Evolutionary conservation across 1,284 basidiomycete species (phyloP).

Genomic region (Peniophora sp.): DNA sequence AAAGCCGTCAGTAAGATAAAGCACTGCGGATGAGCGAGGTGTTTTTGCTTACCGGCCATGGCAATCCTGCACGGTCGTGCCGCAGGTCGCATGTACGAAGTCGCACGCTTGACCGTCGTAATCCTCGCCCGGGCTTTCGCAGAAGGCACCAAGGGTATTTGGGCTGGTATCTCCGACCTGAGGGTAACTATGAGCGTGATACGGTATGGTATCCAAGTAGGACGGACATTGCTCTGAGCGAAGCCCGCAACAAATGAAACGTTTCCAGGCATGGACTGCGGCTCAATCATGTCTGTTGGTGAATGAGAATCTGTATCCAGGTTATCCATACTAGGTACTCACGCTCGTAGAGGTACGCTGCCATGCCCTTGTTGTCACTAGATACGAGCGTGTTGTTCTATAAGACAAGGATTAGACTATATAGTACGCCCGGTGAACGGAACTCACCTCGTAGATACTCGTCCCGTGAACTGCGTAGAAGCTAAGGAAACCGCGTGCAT

Average conservation of each 20-base stretch:
- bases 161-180: slow-evolving; percentile 75
- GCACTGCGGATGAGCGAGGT: background rate
- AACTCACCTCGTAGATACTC: slow-evolving; percentile 57
- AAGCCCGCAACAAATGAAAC: slow-evolving; percentile 71
- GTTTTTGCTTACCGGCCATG: slow-evolving; percentile 50
- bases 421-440: background rate
- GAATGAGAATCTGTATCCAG: background rate
- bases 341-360: slow-evolving; percentile 72
- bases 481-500: slow-evolving; percentile 57
- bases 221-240: slow-evolving; percentile 44
- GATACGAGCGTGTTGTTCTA: slow-evolving; percentile 76
- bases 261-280: slow-evolving; percentile 58
- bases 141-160: slow-evolving; percentile 71
- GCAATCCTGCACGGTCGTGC: slow-evolving; percentile 58
- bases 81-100: slow-evolving; percentile 65
- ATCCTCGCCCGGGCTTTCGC: slow-evolving; percentile 63
- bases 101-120: slow-evolving; percentile 63
- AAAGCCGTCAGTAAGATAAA: background rate
- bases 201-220: background rate
- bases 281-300: slow-evolving; percentile 53
- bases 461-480: slow-evolving; percentile 82
- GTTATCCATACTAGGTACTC: no score
- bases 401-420: background rate
- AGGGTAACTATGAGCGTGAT: background rate
- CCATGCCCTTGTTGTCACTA: slow-evolving; percentile 78